phyloP scores from a whole-genome alignment of 345 rosid genomes.

The Corchorus olitorius region DNA sequence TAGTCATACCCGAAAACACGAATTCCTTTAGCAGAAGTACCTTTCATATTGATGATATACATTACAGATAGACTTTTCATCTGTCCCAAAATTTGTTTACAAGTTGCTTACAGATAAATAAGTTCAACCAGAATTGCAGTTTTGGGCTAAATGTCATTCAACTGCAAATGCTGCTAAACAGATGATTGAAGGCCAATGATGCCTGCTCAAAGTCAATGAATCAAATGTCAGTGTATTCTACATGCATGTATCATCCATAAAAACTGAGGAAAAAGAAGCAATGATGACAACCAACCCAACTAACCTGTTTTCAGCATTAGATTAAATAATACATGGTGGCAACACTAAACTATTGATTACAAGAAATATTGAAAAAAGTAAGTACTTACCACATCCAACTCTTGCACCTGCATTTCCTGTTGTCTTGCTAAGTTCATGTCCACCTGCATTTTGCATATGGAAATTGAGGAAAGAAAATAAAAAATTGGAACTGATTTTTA shows the following conservation, averaged over 20 bases:
- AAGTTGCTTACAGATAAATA: no score
- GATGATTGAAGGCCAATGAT: slow-evolving; percentile 83
- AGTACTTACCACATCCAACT: slow-evolving; percentile 77
- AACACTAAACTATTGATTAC: neutral
- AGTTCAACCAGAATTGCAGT: neutral
- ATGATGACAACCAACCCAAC: neutral
- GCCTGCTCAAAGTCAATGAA: slow-evolving; percentile 45
- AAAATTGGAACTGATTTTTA: neutral
- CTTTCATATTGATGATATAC: no score
- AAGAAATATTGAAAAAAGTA: neutral
- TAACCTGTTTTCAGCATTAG: neutral
- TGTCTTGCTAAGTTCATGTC: slow-evolving; percentile 87
- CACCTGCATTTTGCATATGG: slow-evolving; percentile 46
- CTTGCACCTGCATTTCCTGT: slow-evolving; percentile 96
- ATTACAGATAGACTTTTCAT: no score
- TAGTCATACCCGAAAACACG: no score
- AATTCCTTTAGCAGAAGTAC: no score
- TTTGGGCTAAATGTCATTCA: neutral
- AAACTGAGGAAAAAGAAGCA: neutral
- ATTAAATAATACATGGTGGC: neutral
- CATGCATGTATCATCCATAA: neutral
- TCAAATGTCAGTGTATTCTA: slow-evolving; percentile 17
- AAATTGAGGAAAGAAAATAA: neutral
- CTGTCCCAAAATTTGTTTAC: no score
- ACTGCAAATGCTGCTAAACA: slow-evolving; percentile 36